Evolutionary conservation across 148 eudicot species (phyloP), one percentile per base, ranked within the genome.

Genomic region (Heliosperma pusillum): DNA sequence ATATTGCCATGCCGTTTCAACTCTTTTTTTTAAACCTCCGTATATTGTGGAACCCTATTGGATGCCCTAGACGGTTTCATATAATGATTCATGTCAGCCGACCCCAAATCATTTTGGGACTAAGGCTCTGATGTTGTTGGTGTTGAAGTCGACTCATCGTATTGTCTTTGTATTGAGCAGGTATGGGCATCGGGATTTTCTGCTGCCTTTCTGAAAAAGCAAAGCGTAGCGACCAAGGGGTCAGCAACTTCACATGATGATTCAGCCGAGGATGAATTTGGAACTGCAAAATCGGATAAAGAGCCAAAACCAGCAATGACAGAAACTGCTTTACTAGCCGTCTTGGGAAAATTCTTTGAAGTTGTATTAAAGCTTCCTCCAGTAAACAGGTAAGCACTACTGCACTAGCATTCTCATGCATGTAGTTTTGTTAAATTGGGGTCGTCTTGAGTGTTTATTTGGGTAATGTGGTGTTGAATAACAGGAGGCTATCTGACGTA

Each of bases 181-280:
- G 97, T 96, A n/a, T 96, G 89, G 88, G 97, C 99, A 52, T 89
- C 97, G n/a, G 99, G 99, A 17, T 96, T 96, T 82, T 92, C 97
- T 82, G 97, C 99, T 77, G 99, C 99, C 60, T 89, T 96, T 81
- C 74, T 96, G 74, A 96, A 96, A 81, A 96, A 90, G 82, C 87
- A 85, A 15, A 96, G 99, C 52, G 52, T 90, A 47, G 97, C 97
- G 27, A 83, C 97, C 33, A 89, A 89, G 83, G 92, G 94, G 66
- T 73, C 76, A 50, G n/a, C 55, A 33, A 52, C 42, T 33, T 58
- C 77, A 20, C 74, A 61, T 27, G 86, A 50, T 50, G 55, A 82
- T 58, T 74, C 61, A 9, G 79, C 74, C 22, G 63, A 76, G 44
- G 85, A 79, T 42, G 77, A 69, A 72, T 79, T 88, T 22, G 45